Base-by-base conservation (phyloP, 2,329 filamentous ascomycete genomes). In the Aspergillus udagawae region DNA sequence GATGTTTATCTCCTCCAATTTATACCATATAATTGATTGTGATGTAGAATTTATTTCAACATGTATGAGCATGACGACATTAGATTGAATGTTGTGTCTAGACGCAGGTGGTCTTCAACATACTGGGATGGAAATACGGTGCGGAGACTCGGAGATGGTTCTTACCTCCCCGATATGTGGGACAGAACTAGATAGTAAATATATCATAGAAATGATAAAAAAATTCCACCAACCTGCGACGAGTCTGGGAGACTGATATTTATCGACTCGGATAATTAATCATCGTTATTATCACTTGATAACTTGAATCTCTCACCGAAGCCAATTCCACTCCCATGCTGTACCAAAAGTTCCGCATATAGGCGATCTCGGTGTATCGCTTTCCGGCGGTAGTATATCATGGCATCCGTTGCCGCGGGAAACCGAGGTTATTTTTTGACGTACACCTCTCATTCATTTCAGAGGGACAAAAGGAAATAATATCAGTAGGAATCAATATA, bases 91-190 rank as follows among this genome's bases (percentile, higher is more conserved):
- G 21, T 27, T 47, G 20, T 47, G 44, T 27, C 27, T 49, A 42
- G 32, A 42, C 29, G 12, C 45, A 41, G 51, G 20, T 32, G 47
- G 53, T 32, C 61, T 67, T 69, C 66, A 68, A 68, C 66, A 53
- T 52, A 38, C 23, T 47, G 12, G 35, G 32, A 32, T 9, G 32
- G 32, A 48, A 25, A 23, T 14, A 25, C 4, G 4, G 14, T 10
- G 10, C 21, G 44, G 44, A 27, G 4, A 17, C 32, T 38, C 32
- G 32, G 32, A 38, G 32, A 17, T 38, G 32, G 32, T 38, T 17
- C 32, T 38, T 17, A 38, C 14, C 32, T 38, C 32, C 32, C 32
- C 32, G 32, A 38, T 3, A 3, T 3, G 32, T 38, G 32, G 14
- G 14, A 38, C 32, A 17, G 32, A 35, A 14, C 32, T 38, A 35